Evolutionary conservation across 495 filamentous ascomycete species (phyloP).

Genomic region (Oleoguttula mirabilis): DNA sequence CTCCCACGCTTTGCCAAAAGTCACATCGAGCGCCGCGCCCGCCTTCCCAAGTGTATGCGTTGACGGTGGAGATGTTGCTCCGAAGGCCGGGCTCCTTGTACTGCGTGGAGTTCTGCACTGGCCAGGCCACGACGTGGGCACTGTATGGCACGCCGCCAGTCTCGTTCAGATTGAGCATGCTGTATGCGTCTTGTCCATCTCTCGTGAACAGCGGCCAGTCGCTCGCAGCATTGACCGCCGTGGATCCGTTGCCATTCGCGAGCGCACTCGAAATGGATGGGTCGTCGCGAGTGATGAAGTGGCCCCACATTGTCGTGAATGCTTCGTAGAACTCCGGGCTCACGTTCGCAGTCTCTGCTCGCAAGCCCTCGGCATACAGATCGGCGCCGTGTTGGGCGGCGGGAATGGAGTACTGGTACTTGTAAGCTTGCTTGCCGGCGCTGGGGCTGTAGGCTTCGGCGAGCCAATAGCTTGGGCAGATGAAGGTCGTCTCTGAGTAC

Average conservation of each 20-base stretch:
- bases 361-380: slow-evolving; percentile 23
- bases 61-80: slow-evolving; percentile 8
- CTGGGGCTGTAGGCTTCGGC: too few species aligned
- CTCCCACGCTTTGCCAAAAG: slow-evolving; percentile 13
- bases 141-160: slow-evolving; percentile 2
- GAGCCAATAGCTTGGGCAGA: slow-evolving; percentile 51
- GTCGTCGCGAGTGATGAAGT: too few species aligned
- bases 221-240: slow-evolving; percentile 42
- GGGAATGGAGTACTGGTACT: slow-evolving; percentile 49
- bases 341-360: slow-evolving; percentile 36
- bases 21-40: slow-evolving; percentile 14
- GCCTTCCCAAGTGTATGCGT: slow-evolving; percentile 17
- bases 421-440: slow-evolving; percentile 35
- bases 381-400: slow-evolving; percentile 47
- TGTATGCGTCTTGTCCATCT: slow-evolving; percentile 25
- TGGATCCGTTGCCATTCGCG: slow-evolving; percentile 32
- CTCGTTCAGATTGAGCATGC: slow-evolving; percentile 8
- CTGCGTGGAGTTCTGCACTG: not conserved
- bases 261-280: too few species aligned
- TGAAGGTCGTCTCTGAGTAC: slow-evolving; percentile 46
- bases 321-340: slow-evolving; percentile 26
- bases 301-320: too few species aligned
- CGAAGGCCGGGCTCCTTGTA: slow-evolving; percentile 4
- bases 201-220: slow-evolving; percentile 37
- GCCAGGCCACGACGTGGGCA: not conserved